These are phyloP conservation scores for Phytophthora foliorum DNA, from an alignment of 352 stramenopile species.

Conservation along the genomic window DNA sequence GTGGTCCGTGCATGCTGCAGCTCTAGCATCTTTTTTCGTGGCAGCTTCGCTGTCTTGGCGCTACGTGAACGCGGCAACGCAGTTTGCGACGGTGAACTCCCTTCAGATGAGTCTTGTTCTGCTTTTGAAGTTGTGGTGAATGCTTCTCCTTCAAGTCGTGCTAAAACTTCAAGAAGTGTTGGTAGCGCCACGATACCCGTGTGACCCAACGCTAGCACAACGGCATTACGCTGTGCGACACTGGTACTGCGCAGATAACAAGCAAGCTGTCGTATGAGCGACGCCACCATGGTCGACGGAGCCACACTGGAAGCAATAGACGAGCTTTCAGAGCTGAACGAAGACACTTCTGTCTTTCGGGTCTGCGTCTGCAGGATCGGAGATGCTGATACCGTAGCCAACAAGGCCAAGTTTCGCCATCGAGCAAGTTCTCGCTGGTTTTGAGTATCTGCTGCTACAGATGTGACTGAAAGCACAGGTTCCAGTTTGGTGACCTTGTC, in stretches of 20 bases:
- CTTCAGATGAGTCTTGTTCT: slow-evolving; percentile 23
- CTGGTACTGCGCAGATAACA: slow-evolving; percentile 71
- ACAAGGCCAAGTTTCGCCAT: slow-evolving; percentile 74
- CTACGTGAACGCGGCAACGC: slow-evolving; percentile 12
- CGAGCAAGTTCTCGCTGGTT: slow-evolving; percentile 52
- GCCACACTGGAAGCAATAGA: slow-evolving; percentile 28
- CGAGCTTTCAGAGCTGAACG: slow-evolving; percentile 26
- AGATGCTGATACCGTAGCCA: slow-evolving; percentile 63
- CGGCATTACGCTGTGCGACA: slow-evolving; percentile 62
- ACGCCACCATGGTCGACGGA: slow-evolving; percentile 39
- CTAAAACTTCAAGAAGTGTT: slow-evolving; percentile 61
- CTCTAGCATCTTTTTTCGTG: slow-evolving; percentile 30
- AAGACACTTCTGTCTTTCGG: slow-evolving; percentile 32
- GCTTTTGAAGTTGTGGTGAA: slow-evolving; percentile 36
- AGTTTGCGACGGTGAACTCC: slow-evolving; percentile 8
- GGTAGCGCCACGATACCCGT: slow-evolving; percentile 39
- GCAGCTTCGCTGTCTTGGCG: slow-evolving; percentile 21
- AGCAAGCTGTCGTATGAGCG: slow-evolving; percentile 60
- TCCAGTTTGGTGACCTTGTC: slow-evolving; percentile 75
- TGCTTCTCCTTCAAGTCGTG: slow-evolving; percentile 62
- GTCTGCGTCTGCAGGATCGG: slow-evolving; percentile 40
- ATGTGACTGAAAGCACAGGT: slow-evolving; percentile 52
- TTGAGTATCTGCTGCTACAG: not conserved
- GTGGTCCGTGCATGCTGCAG: slow-evolving; percentile 27
- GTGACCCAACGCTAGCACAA: slow-evolving; percentile 64